Base-by-base conservation (phyloP, 768 basidiomycete genomes). In the Podaxis carcinomalis region DNA sequence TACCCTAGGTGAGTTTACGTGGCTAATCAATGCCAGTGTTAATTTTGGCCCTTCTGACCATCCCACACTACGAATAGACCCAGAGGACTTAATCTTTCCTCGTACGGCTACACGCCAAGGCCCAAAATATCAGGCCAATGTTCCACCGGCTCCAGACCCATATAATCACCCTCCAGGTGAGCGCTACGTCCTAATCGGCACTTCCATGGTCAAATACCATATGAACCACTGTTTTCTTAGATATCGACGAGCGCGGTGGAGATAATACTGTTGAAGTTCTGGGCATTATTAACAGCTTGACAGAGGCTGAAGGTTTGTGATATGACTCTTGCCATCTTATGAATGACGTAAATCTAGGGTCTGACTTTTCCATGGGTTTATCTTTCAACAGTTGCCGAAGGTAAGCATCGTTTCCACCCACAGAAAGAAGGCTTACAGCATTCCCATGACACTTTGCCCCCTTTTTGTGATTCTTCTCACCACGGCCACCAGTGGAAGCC, bases 61-160 rank as follows among this genome's bases (percentile, higher is more conserved):
- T 67, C 68, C 70, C 66, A 71, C 67, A 62, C 58, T 52, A 46
- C 42, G 28, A 53, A 64, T 72, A 95, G 96, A 98, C 80, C 87
- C 93, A 51, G 94, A 99, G 73, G 96, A 99, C 76, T 85, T 94
- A 62, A 96, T 98, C 71, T 98, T 95, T 72, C 95, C 96, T 62
- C 89, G 94, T 61, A 88, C 93, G 13, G 89, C 92, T 5, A 95
- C 92, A 23, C 88, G 95, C n/a, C 82, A 93, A 39, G 94, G 95
- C 14, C 82, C 86, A 42, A 94, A 92, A 69, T 98, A 84, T 69
- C 95, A 98, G 73, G 90, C 81, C 47, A 78, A 68, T 63, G 85
- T 85, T 14, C 84, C 80, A 51, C 66, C 73, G 27, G 77, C 74
- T 5, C 80, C 81, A 55, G 79, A 81, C 62, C 69, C 76, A 58